phyloP scores from a whole-genome alignment of 2,329 filamentous ascomycete genomes.

The Fusarium stilboides region DNA sequence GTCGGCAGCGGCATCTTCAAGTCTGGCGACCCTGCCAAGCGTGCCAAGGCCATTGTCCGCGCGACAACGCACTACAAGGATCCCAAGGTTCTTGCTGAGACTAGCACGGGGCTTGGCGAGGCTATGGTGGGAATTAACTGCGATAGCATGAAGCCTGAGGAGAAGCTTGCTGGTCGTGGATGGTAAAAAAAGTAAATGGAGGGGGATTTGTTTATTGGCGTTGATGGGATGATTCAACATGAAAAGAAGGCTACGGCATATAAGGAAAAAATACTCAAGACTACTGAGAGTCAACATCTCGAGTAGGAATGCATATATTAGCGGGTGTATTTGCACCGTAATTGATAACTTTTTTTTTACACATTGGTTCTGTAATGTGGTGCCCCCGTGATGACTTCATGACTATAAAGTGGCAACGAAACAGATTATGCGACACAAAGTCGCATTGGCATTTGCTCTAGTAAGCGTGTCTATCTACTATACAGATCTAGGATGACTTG shows the following conservation, averaged over 20 bases:
- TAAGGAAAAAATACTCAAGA: conserved; percentile 7
- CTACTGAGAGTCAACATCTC: conserved; percentile 11
- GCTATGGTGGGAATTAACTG: conserved; percentile 98
- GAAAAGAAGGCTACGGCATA: conserved; percentile 1
- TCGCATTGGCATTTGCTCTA: background rate
- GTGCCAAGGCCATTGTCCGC: conserved; percentile 94
- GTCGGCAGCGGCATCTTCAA: conserved; percentile 99
- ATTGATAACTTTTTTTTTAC: conserved; percentile 18
- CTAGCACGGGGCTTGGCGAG: conserved; percentile 91
- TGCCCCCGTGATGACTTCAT: background rate
- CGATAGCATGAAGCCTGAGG: conserved; percentile 79
- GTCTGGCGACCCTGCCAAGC: conserved; percentile 88
- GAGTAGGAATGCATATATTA: conserved; percentile 26
- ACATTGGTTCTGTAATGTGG: background rate
- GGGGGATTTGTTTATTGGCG: conserved; percentile 20
- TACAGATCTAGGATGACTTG: background rate
- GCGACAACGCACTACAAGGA: conserved; percentile 94
- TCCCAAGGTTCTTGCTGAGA: conserved; percentile 86
- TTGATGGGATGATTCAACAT: conserved; percentile 37
- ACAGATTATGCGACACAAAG: background rate
- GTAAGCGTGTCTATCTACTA: background rate
- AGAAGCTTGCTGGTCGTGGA: conserved; percentile 88
- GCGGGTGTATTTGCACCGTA: conserved; percentile 35
- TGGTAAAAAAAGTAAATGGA: conserved; percentile 71
- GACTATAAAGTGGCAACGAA: background rate